Conservation (phyloP, 805 yeast genomes). For the Candida manassasensis region DNA sequence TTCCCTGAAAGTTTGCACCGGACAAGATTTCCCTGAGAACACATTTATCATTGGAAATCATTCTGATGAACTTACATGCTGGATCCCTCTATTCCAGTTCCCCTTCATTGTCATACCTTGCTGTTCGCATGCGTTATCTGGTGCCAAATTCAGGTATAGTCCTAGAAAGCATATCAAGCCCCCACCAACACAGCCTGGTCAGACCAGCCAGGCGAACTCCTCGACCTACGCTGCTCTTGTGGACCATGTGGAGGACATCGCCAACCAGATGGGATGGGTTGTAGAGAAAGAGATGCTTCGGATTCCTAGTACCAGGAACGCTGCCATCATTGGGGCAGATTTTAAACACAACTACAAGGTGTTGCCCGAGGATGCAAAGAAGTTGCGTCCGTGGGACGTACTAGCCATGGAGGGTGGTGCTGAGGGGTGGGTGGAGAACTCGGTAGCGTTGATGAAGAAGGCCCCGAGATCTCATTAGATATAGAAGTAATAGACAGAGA, state of each 20-base stretch:
- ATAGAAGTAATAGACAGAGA: not conserved
- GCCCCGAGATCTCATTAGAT: constrained; percentile 66
- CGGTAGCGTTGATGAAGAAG: constrained; percentile 64
- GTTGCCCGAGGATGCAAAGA: constrained; percentile 28
- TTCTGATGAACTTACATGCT: constrained; percentile 90
- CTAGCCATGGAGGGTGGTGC: constrained; percentile 82
- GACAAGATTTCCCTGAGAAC: constrained; percentile 61
- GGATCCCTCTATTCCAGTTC: constrained; percentile 85
- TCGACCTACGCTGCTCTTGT: constrained; percentile 85
- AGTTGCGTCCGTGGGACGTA: constrained; percentile 50
- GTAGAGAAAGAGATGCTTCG: constrained; percentile 82
- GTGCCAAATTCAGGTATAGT: constrained; percentile 65
- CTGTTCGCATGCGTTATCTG: constrained; percentile 84
- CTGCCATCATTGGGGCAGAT: constrained; percentile 74
- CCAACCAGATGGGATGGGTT: constrained; percentile 73
- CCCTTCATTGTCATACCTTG: constrained; percentile 94
- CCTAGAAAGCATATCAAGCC: constrained; percentile 25
- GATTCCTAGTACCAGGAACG: constrained; percentile 91
- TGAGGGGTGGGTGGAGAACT: constrained; percentile 82
- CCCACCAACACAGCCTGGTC: not conserved
- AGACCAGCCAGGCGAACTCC: constrained; percentile 3
- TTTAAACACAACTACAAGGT: constrained; percentile 17
- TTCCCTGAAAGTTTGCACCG: constrained; percentile 48
- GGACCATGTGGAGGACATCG: constrained; percentile 72
- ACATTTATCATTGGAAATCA: constrained; percentile 92